A percentile compares a stretch with the other conserved stretches of the same genome.
These are phyloP conservation scores for Meredithiella fracta DNA, from an alignment of 2,329 filamentous ascomycete species.

Conservation along the genomic window DNA sequence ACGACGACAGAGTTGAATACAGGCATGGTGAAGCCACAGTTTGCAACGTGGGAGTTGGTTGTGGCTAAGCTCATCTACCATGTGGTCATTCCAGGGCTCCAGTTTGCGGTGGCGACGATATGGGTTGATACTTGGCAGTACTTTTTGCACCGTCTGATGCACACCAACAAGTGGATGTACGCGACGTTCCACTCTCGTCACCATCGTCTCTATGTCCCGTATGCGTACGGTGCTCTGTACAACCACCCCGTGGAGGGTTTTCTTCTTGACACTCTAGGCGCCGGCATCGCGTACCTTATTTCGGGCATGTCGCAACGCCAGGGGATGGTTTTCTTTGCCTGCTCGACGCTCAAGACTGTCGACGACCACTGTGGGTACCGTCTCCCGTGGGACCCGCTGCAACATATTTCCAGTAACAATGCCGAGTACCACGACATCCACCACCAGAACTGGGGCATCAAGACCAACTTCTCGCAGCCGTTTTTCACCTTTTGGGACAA, in stretches of 20 bases:
- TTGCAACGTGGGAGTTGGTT: slow-evolving; percentile 67
- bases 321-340: slow-evolving; percentile 76
- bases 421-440: slow-evolving; percentile 95
- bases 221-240: slow-evolving; percentile 91
- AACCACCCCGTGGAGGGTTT: slow-evolving; percentile 94
- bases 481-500: slow-evolving; percentile 95
- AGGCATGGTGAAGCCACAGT: slow-evolving; percentile 46
- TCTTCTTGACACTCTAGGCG: slow-evolving; percentile 76
- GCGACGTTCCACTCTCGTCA: slow-evolving; percentile 87
- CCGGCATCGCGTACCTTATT: slow-evolving; percentile 66
- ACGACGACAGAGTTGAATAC: slow-evolving; percentile 41
- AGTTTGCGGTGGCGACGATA: slow-evolving; percentile 58
- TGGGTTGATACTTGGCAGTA: slow-evolving; percentile 97
- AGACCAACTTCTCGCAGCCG: slow-evolving; percentile 79
- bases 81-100: slow-evolving; percentile 55
- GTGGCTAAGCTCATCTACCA: slow-evolving; percentile 68
- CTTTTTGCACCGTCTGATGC: slow-evolving; percentile 91
- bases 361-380: slow-evolving; percentile 94
- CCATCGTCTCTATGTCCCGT: slow-evolving; percentile 92
- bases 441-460: slow-evolving; percentile 98
- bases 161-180: slow-evolving; percentile 94
- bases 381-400: slow-evolving; percentile 89
- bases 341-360: slow-evolving; percentile 86
- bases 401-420: slow-evolving; percentile 86
- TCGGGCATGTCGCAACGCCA: slow-evolving; percentile 72